Evolutionary conservation across 768 basidiomycete genomes (phyloP).

Genomic region (Austroboletus festivus): DNA sequence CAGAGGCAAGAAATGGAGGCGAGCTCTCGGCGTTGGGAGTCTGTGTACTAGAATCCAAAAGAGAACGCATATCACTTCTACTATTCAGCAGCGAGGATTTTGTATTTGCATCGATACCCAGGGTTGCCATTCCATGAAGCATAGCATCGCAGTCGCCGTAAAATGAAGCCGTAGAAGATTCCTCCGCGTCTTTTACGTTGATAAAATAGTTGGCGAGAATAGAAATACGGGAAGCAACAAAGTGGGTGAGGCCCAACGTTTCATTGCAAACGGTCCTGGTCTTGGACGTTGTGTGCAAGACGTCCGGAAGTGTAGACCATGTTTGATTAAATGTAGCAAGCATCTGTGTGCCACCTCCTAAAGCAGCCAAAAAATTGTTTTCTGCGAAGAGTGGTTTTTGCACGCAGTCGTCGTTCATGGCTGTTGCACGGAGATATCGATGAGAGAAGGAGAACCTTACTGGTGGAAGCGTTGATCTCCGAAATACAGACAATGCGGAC

Average conservation of each 20-base stretch:
- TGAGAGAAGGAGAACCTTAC: too few relatives aligned
- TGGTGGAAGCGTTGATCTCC: too few relatives aligned
- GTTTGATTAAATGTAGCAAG: constrained; percentile 1
- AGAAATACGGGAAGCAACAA: constrained; percentile 1
- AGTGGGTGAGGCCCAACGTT: not conserved
- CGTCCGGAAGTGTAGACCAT: not conserved
- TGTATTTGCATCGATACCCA: not conserved
- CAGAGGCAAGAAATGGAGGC: constrained; percentile 5
- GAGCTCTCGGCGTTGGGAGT: not conserved
- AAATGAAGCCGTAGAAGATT: not conserved
- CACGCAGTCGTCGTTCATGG: constrained; percentile 2
- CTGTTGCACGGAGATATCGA: too few relatives aligned
- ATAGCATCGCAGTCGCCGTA: constrained; percentile 7
- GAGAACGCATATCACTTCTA: not conserved
- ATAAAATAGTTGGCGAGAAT: constrained; percentile 6
- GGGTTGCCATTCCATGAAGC: not conserved
- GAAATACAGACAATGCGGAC: constrained; percentile 12
- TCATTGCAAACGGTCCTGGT: not conserved
- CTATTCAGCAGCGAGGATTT: not conserved
- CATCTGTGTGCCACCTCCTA: not conserved
- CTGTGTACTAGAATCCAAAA: not conserved
- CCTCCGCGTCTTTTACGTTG: constrained; percentile 1
- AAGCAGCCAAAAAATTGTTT: not conserved
- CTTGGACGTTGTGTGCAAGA: not conserved
- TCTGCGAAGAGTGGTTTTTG: constrained; percentile 1